Conservation (phyloP, 192 early-diverging fungal species). For the Coemansia sp. region DNA sequence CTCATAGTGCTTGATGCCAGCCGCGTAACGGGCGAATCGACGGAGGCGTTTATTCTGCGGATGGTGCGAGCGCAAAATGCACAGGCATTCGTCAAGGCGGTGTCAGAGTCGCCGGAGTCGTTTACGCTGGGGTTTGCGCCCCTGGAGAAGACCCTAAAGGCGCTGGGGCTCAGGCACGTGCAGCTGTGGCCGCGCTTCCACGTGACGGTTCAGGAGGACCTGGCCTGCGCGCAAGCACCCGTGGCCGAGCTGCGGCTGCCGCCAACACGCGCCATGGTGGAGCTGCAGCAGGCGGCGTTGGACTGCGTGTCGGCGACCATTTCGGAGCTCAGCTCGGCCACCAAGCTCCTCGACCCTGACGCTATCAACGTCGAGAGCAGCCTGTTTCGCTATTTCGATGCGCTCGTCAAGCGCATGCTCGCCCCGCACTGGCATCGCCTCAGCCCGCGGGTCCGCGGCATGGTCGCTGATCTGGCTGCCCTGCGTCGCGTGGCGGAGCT, state of each 20-base stretch:
- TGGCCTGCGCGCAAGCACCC: constrained; percentile 61
- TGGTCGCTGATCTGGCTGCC: constrained; percentile 72
- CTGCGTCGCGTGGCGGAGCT: constrained; percentile 75
- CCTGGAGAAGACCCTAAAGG: constrained; percentile 82
- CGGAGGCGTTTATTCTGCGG: constrained; percentile 87
- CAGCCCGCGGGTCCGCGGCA: constrained; percentile 65
- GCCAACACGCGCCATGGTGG: constrained; percentile 76
- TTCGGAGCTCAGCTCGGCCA: constrained; percentile 69
- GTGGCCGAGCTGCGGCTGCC: constrained; percentile 78
- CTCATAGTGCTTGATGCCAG: constrained; percentile 87
- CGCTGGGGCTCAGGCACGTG: constrained; percentile 76
- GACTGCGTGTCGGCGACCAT: constrained; percentile 84
- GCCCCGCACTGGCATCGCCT: constrained; percentile 89
- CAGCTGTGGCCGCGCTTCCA: constrained; percentile 83
- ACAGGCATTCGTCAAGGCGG: constrained; percentile 89
- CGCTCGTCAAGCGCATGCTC: constrained; percentile 70
- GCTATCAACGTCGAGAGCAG: constrained; percentile 86
- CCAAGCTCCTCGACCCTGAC: constrained; percentile 70
- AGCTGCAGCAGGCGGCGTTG: constrained; percentile 78
- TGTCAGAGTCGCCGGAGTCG: constrained; percentile 82
- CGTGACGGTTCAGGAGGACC: constrained; percentile 22
- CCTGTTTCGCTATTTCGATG: constrained; percentile 84
- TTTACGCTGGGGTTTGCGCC: constrained; percentile 84
- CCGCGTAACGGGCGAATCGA: constrained; percentile 73
- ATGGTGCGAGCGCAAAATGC: constrained; percentile 79